A percentile compares a stretch with the other conserved stretches of the same genome.
Conservation (phyloP, 2,329 filamentous ascomycete genomes). For the Fusarium secorum region DNA sequence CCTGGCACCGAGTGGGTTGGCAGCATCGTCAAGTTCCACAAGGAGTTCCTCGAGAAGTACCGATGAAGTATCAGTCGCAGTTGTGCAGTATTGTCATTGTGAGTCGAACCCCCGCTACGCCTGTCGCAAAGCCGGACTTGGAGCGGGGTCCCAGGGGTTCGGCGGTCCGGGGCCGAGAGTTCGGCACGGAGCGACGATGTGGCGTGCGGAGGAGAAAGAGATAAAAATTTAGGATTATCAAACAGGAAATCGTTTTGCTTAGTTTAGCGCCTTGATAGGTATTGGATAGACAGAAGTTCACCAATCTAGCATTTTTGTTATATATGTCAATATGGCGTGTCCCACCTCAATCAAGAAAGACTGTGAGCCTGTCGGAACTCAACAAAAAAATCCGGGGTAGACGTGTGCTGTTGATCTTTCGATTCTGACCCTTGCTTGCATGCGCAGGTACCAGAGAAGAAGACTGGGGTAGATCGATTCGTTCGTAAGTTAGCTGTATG, state of each 20-base stretch:
- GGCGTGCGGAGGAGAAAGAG: constrained; percentile 5
- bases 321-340: neutral
- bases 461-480: constrained; percentile 21
- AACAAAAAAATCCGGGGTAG: neutral
- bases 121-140: neutral
- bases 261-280: constrained; percentile 26
- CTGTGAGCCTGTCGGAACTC: neutral
- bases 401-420: constrained; percentile 8
- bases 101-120: neutral
- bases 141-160: constrained; percentile 14
- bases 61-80: constrained; percentile 47
- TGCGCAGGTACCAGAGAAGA: constrained; percentile 19
- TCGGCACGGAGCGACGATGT: neutral
- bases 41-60: constrained; percentile 88
- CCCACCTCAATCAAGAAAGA: neutral
- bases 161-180: constrained; percentile 7
- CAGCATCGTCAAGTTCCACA: constrained; percentile 87
- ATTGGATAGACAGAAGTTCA: constrained; percentile 29
- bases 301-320: constrained; percentile 29
- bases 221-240: neutral
- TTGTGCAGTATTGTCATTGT: neutral
- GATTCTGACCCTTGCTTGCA: constrained; percentile 12
- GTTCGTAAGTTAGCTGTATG: neutral
- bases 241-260: constrained; percentile 16
- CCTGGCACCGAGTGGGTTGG: constrained; percentile 96